phyloP scores from a whole-genome alignment of 73 alveolate genomes.

The Breviolum minutum region DNA sequence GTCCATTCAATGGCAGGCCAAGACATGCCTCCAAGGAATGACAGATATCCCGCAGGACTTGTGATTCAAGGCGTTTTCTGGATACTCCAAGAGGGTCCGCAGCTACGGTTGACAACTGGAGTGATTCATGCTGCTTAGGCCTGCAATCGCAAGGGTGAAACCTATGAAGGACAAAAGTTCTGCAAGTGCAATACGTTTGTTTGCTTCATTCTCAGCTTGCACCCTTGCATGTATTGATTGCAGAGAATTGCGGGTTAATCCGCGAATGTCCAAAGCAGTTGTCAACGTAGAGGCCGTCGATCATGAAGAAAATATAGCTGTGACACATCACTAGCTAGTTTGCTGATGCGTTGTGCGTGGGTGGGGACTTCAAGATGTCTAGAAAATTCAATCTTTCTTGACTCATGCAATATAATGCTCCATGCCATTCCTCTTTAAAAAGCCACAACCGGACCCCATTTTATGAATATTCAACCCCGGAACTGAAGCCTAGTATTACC shows the following conservation, averaged over 20 bases:
- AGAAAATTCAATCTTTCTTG: no score
- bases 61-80: not conserved
- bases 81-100: not conserved
- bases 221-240: not conserved
- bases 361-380: no score
- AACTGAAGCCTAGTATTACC: no score
- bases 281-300: not conserved
- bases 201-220: not conserved
- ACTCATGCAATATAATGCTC: no score
- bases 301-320: not conserved
- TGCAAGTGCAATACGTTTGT: no score
- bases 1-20: no score
- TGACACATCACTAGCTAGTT: not conserved
- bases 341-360: no score
- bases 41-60: not conserved
- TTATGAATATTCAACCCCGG: no score
- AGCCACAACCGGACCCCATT: no score
- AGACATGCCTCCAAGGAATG: no score
- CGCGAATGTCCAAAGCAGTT: not conserved
- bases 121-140: not conserved
- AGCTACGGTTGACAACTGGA: not conserved
- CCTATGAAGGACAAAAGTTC: not conserved
- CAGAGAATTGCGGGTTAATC: constrained; percentile 8
- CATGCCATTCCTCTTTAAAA: no score
- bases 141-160: constrained; percentile 4